Evolutionary conservation across 345 rosid species (phyloP), one percentile per base, ranked within the genome.

Genomic region (Brassica juncea): DNA sequence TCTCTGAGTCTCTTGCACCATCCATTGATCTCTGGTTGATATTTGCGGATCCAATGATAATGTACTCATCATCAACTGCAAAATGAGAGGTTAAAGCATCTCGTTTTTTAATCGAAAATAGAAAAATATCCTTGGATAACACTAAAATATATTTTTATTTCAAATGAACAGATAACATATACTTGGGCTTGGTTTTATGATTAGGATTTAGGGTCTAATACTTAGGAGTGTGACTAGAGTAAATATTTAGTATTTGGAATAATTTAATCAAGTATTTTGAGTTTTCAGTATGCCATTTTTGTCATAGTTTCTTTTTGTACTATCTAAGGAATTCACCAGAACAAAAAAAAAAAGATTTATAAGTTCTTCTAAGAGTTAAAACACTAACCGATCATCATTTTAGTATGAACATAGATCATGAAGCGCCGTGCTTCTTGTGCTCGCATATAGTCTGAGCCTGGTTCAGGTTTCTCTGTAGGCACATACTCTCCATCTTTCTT

Each of bases 11-110:
- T 84, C 98, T 87, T 49, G 98, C 93, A 55, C 99, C 99, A 54
- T 95, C 99, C 99, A 95, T 93, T 30, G 99, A 93, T 59, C 99
- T 85, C 83, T 93, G 98, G 89, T 95, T 95, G 76, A 95, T 95
- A 84, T 95, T 95, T 76, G 99, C 99, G 10, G 99, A 95, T 74
- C 98, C 99, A 68, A 95, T 59, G 7, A 93, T 91, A 8, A 93
- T 95, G 90, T 95, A 95, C 82, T 95, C 99, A 60, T 95, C 99
- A 66, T 95, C 99, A 85, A 95, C 98, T 95, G 88, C 88, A 66
- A 44, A 58, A 10, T 21, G 5, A 35, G 3, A 10, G 2, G 70
- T 77, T 21, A 25, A 27, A 54, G 7, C 71, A 61, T 69, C 31
- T 32, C 31, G 39, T 27, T 27, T 16, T 39, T 21, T 23, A 23